phyloP scores from a whole-genome alignment of 257 asterid species.

The Solanum pinnatisectum region DNA sequence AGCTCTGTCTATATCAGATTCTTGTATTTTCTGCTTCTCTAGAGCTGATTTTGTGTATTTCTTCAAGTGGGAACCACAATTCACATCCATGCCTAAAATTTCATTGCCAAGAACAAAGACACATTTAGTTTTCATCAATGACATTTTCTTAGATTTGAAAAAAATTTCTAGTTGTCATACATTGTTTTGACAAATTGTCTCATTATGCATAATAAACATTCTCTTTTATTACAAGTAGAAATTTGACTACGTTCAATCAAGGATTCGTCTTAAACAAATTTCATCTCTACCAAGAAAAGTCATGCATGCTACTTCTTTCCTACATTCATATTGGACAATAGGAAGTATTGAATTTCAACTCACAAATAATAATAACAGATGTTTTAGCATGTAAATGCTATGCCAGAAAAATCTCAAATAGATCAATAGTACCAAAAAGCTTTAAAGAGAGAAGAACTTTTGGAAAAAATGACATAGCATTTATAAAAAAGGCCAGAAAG shows the following conservation, averaged over 20 bases:
- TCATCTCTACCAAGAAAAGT: neutral
- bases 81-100: slow-evolving; percentile 58
- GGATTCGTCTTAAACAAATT: neutral
- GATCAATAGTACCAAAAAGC: neutral
- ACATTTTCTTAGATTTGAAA: neutral
- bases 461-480: neutral
- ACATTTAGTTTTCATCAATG: neutral
- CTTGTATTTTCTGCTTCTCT: slow-evolving; percentile 24
- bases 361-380: neutral
- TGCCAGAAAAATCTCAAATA: neutral
- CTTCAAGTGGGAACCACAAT: slow-evolving; percentile 41
- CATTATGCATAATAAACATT: neutral
- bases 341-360: neutral
- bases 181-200: neutral
- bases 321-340: neutral
- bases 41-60: slow-evolving; percentile 43
- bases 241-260: neutral
- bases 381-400: neutral
- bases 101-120: neutral
- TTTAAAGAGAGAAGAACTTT: neutral
- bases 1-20: slow-evolving; percentile 49
- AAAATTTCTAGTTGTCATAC: neutral
- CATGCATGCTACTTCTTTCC: neutral
- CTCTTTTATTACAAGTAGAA: neutral
- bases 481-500: neutral